Percentiles rank a stretch among this genome's conserved stretches.
These are phyloP conservation scores for Dentipellis fragilis DNA, from an alignment of 768 basidiomycete genomes.

Conservation along the genomic window DNA sequence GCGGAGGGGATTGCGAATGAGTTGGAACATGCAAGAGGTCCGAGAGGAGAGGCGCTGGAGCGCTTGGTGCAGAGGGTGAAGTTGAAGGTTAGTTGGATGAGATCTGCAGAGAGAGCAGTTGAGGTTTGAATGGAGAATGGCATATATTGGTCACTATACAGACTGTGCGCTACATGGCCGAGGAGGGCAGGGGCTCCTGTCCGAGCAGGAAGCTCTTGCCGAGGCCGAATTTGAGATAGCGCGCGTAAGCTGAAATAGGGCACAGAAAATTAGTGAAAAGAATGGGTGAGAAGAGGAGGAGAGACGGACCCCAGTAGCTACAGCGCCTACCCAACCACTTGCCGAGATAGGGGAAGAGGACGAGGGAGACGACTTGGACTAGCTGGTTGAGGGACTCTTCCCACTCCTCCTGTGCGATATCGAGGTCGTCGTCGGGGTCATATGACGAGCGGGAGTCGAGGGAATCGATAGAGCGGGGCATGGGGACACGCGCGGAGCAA, in stretches of 20 bases:
- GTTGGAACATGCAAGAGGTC: slow-evolving; percentile 45
- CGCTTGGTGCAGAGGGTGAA: slow-evolving; percentile 15
- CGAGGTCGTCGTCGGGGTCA: slow-evolving; percentile 58
- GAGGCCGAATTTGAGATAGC: slow-evolving; percentile 58
- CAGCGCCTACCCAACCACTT: slow-evolving; percentile 83
- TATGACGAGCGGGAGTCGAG: slow-evolving; percentile 37
- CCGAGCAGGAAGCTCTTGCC: slow-evolving; percentile 8
- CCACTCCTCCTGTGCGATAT: slow-evolving; percentile 83
- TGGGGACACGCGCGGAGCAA: slow-evolving; percentile 16
- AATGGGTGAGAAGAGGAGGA: neutral
- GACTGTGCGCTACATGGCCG: too few species aligned
- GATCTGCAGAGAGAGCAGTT: too few species aligned
- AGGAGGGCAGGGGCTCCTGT: too few species aligned
- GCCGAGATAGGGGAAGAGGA: slow-evolving; percentile 78
- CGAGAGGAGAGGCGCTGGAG: slow-evolving; percentile 33
- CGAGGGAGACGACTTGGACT: slow-evolving; percentile 67
- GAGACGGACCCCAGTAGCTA: slow-evolving; percentile 71
- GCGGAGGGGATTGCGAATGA: slow-evolving; percentile 53
- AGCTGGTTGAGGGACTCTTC: slow-evolving; percentile 83
- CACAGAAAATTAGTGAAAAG: neutral
- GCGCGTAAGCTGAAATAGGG: slow-evolving; percentile 46
- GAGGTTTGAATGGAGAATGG: too few species aligned
- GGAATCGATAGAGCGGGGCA: slow-evolving; percentile 51
- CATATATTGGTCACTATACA: too few species aligned
- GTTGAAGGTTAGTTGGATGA: too few species aligned